Base-by-base conservation (phyloP, 2,329 filamentous ascomycete genomes). In the Trichoderma sp. region DNA sequence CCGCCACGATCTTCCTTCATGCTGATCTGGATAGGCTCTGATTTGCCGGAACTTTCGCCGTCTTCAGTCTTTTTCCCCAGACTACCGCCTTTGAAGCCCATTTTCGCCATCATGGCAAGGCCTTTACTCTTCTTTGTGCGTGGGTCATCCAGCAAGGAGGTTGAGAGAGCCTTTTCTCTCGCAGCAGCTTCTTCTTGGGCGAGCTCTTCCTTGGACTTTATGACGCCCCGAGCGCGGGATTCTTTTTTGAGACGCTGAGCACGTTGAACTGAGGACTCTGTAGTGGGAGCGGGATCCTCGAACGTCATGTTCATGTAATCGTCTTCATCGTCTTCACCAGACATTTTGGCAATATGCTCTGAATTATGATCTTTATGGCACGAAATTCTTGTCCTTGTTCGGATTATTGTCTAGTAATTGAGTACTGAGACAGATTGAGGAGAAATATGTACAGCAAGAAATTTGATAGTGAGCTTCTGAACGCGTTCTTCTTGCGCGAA, bases 231-330 rank as follows among this genome's bases (percentile, higher is more conserved):
- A 65, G 87, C 87, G 79, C 92, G 91, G 67, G 90, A 89, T 80
- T 93, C 87, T 74, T 84, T 85, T 73, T 84, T 83, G 33, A 86
- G 81, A 8, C 85, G 84, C 72, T 83, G 79, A 7, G 83, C 82
- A n/a, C 86, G 83, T 75, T 88, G 85, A 16, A 88, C 76, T 1
- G 85, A 88, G 1, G 84, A 85, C 74, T 87, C 85, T 72, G 75
- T 78, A 81, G 82, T 79, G 81, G 87, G 77, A 78, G 84, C 75
- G 81, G 86, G 77, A 33, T 97, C 92, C 21, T 88, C 85, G 77
- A 99, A 94, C 16, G 90, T 86, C 95, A 99, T 98, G 75, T 91
- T 93, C 92, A 99, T 96, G 84, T 99, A 98, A 80, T 99, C 96
- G 72, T 97, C 94, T 72, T 94, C 92, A 24, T 94, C 92, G 7